Conservation (phyloP, 306 rosid species). For the Datisca glomerata region DNA sequence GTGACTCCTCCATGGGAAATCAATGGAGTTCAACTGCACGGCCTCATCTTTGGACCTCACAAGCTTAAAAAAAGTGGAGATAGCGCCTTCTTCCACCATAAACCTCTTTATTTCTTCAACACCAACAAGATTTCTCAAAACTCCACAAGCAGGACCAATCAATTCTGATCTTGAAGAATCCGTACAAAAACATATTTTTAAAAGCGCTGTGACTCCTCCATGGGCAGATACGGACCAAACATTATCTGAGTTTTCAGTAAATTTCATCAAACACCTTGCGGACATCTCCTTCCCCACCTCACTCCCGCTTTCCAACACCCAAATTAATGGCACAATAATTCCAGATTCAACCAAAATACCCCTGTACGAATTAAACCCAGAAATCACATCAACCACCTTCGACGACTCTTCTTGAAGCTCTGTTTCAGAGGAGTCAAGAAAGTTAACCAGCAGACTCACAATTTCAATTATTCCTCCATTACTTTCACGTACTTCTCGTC, state of each 20-base stretch:
- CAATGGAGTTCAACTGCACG: slow-evolving; percentile 50
- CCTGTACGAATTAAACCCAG: slow-evolving; percentile 43
- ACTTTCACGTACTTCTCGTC: slow-evolving; percentile 69
- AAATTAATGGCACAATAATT: slow-evolving; percentile 46
- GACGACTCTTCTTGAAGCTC: slow-evolving; percentile 52
- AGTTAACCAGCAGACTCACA: slow-evolving; percentile 32
- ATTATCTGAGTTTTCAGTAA: slow-evolving; percentile 74
- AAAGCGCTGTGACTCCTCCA: slow-evolving; percentile 69
- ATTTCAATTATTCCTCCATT: slow-evolving; percentile 39
- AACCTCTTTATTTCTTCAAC: slow-evolving; percentile 79
- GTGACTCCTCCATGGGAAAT: no score
- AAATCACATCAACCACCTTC: slow-evolving; percentile 37
- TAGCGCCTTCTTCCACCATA: slow-evolving; percentile 66
- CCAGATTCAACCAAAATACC: slow-evolving; percentile 44
- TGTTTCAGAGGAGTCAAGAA: slow-evolving; percentile 44
- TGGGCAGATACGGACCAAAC: slow-evolving; percentile 90
- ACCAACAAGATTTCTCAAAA: slow-evolving; percentile 49
- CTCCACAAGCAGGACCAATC: slow-evolving; percentile 62
- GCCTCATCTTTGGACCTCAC: slow-evolving; percentile 45
- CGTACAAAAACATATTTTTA: slow-evolving; percentile 33
- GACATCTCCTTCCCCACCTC: slow-evolving; percentile 37
- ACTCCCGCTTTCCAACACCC: slow-evolving; percentile 62
- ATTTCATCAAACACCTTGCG: slow-evolving; percentile 41
- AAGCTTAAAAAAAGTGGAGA: slow-evolving; percentile 39
- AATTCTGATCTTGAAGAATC: slow-evolving; percentile 38